Evolutionary conservation across 2,329 filamentous ascomycete genomes (phyloP).

Genomic region (Pseudogymnoascus sp.): DNA sequence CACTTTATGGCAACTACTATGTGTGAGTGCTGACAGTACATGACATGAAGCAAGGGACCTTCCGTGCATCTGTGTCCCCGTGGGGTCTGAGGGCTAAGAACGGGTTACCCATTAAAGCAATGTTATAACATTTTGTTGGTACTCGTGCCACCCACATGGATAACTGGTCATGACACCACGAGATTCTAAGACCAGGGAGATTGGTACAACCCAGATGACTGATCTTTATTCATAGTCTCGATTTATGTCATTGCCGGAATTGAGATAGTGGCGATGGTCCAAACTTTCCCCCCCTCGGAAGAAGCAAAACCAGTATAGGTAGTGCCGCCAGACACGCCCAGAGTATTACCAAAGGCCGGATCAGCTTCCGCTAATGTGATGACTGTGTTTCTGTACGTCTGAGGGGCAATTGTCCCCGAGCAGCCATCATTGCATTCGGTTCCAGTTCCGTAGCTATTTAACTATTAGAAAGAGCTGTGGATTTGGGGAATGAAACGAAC

Average conservation of each 20-base stretch:
- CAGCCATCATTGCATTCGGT: conserved; percentile 36
- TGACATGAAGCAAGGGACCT: neutral
- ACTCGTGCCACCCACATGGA: neutral
- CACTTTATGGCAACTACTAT: neutral
- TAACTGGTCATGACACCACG: neutral
- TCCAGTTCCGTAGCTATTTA: conserved; percentile 31
- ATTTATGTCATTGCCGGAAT: conserved; percentile 29
- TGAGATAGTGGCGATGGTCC: conserved; percentile 32
- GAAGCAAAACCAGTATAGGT: conserved; percentile 31
- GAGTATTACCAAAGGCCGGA: conserved; percentile 26
- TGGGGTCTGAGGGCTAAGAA: neutral
- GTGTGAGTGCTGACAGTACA: neutral
- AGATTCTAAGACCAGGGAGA: neutral
- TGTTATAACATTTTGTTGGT: neutral
- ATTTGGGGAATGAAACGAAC: conserved; percentile 11
- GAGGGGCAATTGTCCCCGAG: conserved; percentile 33
- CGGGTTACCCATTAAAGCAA: neutral
- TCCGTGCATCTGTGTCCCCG: neutral
- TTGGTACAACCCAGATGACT: too few relatives aligned
- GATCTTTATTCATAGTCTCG: neutral
- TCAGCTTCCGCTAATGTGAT: conserved; percentile 33
- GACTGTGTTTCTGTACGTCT: conserved; percentile 35
- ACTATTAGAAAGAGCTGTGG: too few relatives aligned
- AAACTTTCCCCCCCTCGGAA: conserved; percentile 32
- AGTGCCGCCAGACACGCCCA: conserved; percentile 27